Percentiles rank a stretch among this genome's conserved stretches.
phyloP scores from a whole-genome alignment of 1,284 basidiomycete genomes.

The Erythrobasidium hasegawianum region DNA sequence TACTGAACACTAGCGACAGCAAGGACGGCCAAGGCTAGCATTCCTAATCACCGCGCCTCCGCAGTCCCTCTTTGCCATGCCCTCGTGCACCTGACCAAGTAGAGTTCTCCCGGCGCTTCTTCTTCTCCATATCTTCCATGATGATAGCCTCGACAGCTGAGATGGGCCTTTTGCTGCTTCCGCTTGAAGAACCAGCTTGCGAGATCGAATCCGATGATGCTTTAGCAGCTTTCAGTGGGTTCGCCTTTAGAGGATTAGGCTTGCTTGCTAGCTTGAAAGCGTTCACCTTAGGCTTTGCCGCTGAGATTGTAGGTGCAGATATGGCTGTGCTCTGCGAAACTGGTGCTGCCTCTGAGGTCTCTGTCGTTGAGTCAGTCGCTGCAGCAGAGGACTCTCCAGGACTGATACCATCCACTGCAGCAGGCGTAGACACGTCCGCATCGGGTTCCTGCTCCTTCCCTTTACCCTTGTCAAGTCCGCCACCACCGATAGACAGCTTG shows the following conservation, averaged over 20 bases:
- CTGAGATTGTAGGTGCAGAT: slow-evolving; percentile 44
- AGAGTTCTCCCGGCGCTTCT: slow-evolving; percentile 48
- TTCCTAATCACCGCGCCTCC: background rate
- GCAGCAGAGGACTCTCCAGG: slow-evolving; percentile 44
- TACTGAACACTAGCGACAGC: too few relatives aligned
- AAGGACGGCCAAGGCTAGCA: too few relatives aligned
- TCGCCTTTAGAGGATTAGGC: slow-evolving; percentile 45
- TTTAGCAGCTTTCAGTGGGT: slow-evolving; percentile 58
- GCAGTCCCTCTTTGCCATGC: background rate
- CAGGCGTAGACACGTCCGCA: slow-evolving; percentile 24
- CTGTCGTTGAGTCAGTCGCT: slow-evolving; percentile 38
- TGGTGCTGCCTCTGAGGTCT: slow-evolving; percentile 30
- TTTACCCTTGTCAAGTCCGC: slow-evolving; percentile 52
- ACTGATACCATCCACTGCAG: slow-evolving; percentile 41
- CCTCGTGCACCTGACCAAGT: slow-evolving; percentile 10
- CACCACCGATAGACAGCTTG: slow-evolving; percentile 60
- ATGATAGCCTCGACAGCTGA: slow-evolving; percentile 80
- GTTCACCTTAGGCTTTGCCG: slow-evolving; percentile 54
- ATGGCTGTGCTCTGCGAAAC: slow-evolving; percentile 28
- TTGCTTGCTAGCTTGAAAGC: slow-evolving; percentile 51
- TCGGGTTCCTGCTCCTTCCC: slow-evolving; percentile 45
- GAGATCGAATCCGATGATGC: slow-evolving; percentile 36
- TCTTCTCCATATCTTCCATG: slow-evolving; percentile 78
- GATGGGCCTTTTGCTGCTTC: slow-evolving; percentile 59
- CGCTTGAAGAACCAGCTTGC: slow-evolving; percentile 44